Evolutionary conservation across 495 filamentous ascomycete genomes (phyloP).

Genomic region (Thozetella sp.): DNA sequence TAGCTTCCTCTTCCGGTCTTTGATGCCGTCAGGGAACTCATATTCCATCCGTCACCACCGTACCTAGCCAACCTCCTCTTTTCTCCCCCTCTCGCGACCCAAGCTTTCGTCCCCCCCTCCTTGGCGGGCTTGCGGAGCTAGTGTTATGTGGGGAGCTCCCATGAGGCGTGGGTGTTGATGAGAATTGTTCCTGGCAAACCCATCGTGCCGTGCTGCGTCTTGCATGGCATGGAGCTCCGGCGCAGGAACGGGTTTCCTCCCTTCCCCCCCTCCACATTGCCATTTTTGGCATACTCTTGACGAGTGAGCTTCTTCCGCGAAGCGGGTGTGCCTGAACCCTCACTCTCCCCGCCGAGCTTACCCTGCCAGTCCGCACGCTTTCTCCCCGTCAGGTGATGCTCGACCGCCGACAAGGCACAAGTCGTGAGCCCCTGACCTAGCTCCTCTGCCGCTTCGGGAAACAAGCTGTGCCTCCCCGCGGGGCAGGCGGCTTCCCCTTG

Average conservation of each 20-base stretch:
- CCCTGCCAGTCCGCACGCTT: background rate
- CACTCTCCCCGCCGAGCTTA: background rate
- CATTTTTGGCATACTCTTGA: slow-evolving; percentile 16
- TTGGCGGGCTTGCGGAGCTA: slow-evolving; percentile 5
- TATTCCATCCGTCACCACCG: slow-evolving; percentile 5
- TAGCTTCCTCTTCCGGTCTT: slow-evolving; percentile 7
- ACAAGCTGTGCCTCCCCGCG: slow-evolving; percentile 6
- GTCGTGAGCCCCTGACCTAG: background rate
- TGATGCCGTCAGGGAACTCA: slow-evolving; percentile 4
- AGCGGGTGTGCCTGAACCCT: background rate
- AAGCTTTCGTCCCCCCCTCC: slow-evolving; percentile 8
- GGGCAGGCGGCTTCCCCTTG: background rate
- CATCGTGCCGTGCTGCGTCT: slow-evolving; percentile 13
- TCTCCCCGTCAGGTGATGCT: slow-evolving; percentile 4
- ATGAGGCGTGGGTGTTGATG: slow-evolving; percentile 5
- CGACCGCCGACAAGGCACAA: background rate
- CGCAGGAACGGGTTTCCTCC: slow-evolving; percentile 19
- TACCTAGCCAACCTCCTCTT: slow-evolving; percentile 4
- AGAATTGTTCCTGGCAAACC: slow-evolving; percentile 8
- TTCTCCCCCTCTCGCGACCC: slow-evolving; percentile 7
- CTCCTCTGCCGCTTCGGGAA: slow-evolving; percentile 7
- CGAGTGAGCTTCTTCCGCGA: slow-evolving; percentile 17
- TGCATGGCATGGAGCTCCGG: slow-evolving; percentile 19
- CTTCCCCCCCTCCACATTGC: too few relatives aligned
- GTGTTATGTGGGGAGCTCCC: background rate